Evolutionary conservation across 2,329 filamentous ascomycete genomes (phyloP), one percentile per base, ranked within the genome.

Genomic region (Capronia epimyces): DNA sequence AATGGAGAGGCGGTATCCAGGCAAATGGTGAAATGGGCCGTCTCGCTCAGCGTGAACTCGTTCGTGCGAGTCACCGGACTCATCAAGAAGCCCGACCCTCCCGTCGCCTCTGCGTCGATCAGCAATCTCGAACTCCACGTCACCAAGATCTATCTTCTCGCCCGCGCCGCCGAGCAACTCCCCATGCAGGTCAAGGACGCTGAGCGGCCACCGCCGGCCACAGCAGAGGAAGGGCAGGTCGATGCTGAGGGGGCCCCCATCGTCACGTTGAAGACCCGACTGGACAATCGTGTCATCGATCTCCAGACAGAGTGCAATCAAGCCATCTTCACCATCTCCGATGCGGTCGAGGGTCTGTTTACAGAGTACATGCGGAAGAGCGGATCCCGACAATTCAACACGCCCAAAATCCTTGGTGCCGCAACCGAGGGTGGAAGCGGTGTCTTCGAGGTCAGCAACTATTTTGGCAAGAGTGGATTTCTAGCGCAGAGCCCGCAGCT

Each of bases 21-120:
- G 67, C 89, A 87, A 70, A 97, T 97, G 91, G 87, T 96, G 66
- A 97, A 97, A 74, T 97, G 87, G 81, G 82, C 86, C 43, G 81
- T 80, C 42, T 78, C 75, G 37, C 72, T 95, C 60, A 85, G 81
- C 64, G 77, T 84, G 40, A 91, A 96, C 75, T 89, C 85, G 61
- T 89, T 86, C 62, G 83, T 96, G 21, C 74, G 83, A 34, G 83
- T 96, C 53, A 87, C 94, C 64, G 93, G 86, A 59, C 73, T 78
- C 25, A 84, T 97, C 46, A 80, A 89, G 75, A 85, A 86, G 72
- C 87, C 90, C 0, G 78, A 86, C 18, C 89, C 95, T 65, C 86
- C 88, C 2, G 86, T 97, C 67, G 93, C 94, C 73, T 93, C 87
- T 65, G 87, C 87, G 52, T 83, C 82, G 13, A 84, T 97, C 49